Conservation (phyloP, 768 basidiomycete genomes). For the Brasilioporus rufonigricans region DNA sequence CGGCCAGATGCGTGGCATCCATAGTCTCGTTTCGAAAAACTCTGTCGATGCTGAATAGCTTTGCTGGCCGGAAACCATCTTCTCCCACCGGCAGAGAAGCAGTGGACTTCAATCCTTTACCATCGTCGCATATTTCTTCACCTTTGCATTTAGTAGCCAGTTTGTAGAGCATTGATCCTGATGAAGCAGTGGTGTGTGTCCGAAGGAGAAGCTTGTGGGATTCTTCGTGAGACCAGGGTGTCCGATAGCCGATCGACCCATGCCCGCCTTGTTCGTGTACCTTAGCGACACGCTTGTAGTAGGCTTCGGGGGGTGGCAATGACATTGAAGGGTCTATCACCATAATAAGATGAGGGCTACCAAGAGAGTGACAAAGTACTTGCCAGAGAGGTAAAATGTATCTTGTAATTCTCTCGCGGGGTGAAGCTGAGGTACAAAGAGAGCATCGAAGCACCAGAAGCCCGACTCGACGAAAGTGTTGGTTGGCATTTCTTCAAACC, state of each 20-base stretch:
- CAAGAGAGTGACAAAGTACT: constrained; percentile 6
- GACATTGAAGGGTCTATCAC: constrained; percentile 75
- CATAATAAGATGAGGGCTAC: constrained; percentile 1
- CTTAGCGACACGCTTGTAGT: constrained; percentile 80
- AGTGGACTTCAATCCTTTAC: constrained; percentile 3
- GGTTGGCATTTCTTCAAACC: constrained; percentile 99
- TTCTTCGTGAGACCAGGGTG: constrained; percentile 93
- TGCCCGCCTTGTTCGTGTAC: constrained; percentile 87
- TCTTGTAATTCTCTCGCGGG: constrained; percentile 97
- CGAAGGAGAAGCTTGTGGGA: constrained; percentile 89
- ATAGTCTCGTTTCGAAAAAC: constrained; percentile 99
- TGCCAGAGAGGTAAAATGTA: constrained; percentile 96
- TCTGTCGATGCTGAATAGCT: constrained; percentile 95
- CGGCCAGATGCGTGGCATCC: constrained; percentile 97
- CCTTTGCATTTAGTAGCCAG: constrained; percentile 83
- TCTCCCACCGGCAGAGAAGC: constrained; percentile 26
- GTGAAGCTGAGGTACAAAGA: constrained; percentile 99
- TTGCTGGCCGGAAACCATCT: constrained; percentile 87
- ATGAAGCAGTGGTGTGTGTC: constrained; percentile 96
- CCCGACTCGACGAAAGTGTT: constrained; percentile 93
- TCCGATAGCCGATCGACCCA: constrained; percentile 94
- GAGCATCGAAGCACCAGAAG: constrained; percentile 99
- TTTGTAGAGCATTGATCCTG: constrained; percentile 90
- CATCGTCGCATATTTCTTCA: constrained; percentile 44
- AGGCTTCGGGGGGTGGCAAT: constrained; percentile 71